Conservation (phyloP, 148 eudicot species). For the Camellia sinensis region DNA sequence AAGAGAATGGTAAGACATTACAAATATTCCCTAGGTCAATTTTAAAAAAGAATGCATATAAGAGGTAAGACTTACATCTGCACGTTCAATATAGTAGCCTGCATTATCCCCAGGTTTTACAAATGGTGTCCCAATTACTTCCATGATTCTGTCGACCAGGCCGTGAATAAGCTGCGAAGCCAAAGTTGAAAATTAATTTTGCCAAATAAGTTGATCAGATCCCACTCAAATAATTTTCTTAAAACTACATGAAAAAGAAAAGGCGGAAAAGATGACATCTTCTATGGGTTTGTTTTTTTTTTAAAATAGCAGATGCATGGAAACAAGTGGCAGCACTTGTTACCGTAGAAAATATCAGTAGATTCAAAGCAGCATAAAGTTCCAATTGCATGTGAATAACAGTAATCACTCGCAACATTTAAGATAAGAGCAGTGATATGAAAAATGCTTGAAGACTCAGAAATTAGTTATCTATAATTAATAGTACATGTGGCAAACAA, state of each 20-base stretch:
- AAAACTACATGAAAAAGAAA: neutral
- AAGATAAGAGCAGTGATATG: neutral
- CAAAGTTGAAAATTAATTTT: neutral
- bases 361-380: neutral
- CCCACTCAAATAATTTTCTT: neutral
- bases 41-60: neutral
- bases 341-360: neutral
- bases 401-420: neutral
- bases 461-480: neutral
- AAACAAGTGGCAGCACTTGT: neutral
- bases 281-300: neutral
- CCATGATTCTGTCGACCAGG: conserved; percentile 89
- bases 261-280: neutral
- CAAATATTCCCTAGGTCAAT: neutral
- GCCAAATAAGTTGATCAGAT: neutral
- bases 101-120: conserved; percentile 60
- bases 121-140: conserved; percentile 65
- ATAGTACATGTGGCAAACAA: neutral
- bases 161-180: conserved; percentile 78
- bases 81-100: conserved; percentile 72
- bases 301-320: neutral
- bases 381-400: neutral
- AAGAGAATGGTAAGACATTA: conserved; percentile 1
- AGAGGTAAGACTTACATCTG: conserved; percentile 53
- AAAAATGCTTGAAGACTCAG: neutral